These are phyloP conservation scores for Diutina siamensis DNA, from an alignment of 1,139 yeast species.

Conservation along the genomic window DNA sequence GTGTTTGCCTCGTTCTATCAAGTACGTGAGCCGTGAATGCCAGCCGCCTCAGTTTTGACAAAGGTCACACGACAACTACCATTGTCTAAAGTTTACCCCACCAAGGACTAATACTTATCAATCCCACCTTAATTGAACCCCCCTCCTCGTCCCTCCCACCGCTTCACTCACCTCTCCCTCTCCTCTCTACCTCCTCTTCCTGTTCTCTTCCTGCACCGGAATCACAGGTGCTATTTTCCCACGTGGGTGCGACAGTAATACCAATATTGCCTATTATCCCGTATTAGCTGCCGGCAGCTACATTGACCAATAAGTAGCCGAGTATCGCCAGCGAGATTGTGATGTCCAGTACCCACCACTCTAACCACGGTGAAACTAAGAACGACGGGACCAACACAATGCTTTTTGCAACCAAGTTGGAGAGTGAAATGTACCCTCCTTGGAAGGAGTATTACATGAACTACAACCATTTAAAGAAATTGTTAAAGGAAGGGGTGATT, in stretches of 20 bases:
- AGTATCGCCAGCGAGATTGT: no score
- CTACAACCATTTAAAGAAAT: slow-evolving; percentile 68
- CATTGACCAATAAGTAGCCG: background rate
- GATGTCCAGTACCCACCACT: background rate
- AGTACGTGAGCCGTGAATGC: no score
- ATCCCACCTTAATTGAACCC: background rate
- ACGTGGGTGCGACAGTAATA: no score
- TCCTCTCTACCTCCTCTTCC: background rate
- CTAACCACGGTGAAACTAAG: background rate
- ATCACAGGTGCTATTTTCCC: background rate
- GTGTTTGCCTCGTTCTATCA: no score
- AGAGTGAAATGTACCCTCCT: slow-evolving; percentile 73
- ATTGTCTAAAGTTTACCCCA: no score
- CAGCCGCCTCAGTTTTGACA: no score
- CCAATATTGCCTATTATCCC: no score
- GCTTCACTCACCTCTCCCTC: background rate
- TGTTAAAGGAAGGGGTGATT: slow-evolving; percentile 69
- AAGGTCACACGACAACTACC: no score
- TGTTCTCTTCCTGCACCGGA: background rate
- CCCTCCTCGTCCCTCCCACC: background rate
- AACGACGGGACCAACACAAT: slow-evolving; percentile 20
- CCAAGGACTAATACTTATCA: no score
- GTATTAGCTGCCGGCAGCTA: background rate
- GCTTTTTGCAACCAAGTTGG: slow-evolving; percentile 80
- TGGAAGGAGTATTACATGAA: slow-evolving; percentile 80